Evolutionary conservation across 139 green algal species (phyloP), one percentile per base, ranked within the genome.

Genomic region (Chlorella sp.): DNA sequence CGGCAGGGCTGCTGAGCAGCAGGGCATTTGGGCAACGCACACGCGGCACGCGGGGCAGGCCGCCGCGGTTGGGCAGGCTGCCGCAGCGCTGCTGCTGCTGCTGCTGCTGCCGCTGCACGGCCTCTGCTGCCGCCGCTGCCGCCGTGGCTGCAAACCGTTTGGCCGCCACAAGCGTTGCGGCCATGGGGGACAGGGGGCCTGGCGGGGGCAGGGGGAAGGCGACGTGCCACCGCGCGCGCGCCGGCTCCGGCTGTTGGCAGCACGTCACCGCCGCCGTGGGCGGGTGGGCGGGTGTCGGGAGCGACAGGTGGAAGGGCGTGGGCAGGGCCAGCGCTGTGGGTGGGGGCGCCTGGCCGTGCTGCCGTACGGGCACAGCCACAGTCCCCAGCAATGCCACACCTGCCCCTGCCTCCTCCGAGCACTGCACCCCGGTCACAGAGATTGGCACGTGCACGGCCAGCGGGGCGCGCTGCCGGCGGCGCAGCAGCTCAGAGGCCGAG

Each of bases 381-480:
- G 34, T 18, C n/a, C 75, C 75, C 34, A 81, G 36, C 34, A 32
- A 81, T 14, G 18, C 11, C 34, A 81, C 40, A 16, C n/a, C 34
- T 5, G n/a, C 53, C 42, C 16, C n/a, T 7, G 28, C 53, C 42
- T 85, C 79, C 42, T 69, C 42, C 9, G 1, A 0, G 1, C 26
- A 28, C 28, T 85, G 42, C 1, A 85, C 34, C 14, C 79, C 79
- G 5, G 79, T 85, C 79, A 68, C 24, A 14, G 42, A 30, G 14
- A 42, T 48, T 4, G 79, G 79, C 79, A 85, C 79, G 42, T 85
- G 53, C 28, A 85, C 16, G 22, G 79, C 79, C 79, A 85, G 79
- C 48, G 79, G 79, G 30, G 30, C 42, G 22, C 11, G 42, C 26
- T 32, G 28, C 21, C 79, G 79, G 21, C 79, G 79, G 28, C 79